Evolutionary conservation across 768 basidiomycete genomes (phyloP).

Genomic region (Dacryopinax spathularia): DNA sequence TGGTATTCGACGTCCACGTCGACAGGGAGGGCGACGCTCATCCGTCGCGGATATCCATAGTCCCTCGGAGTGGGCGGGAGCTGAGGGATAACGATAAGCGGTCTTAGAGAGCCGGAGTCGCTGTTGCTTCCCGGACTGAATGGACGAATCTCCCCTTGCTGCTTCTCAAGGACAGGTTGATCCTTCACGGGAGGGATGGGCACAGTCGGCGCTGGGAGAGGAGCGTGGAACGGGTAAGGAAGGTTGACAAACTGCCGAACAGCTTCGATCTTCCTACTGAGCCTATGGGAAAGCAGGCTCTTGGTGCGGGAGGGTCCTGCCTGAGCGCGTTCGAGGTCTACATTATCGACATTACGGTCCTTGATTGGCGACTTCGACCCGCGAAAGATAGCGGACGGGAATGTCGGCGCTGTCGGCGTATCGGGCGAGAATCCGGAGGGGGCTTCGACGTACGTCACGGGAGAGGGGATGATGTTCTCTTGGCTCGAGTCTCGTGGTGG

Average conservation of each 20-base stretch:
- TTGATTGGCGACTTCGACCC: neutral
- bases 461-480: neutral
- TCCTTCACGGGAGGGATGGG: neutral
- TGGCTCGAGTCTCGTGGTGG: neutral
- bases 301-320: neutral
- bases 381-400: neutral
- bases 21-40: neutral
- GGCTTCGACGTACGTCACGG: neutral
- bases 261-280: neutral
- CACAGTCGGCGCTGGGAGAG: neutral
- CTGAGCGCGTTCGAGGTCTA: neutral
- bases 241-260: neutral
- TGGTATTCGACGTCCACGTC: neutral
- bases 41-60: neutral
- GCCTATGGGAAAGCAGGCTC: neutral
- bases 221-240: neutral
- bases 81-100: neutral
- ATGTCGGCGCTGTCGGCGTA: neutral
- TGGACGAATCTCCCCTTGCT: neutral
- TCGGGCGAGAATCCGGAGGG: neutral
- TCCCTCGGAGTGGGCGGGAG: neutral
- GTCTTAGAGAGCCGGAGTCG: neutral
- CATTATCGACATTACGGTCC: neutral
- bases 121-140: neutral
- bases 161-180: neutral